Evolutionary conservation across 192 early-diverging fungal species (phyloP), one percentile per base, ranked within the genome.

Genomic region (Thamnidium elegans): DNA sequence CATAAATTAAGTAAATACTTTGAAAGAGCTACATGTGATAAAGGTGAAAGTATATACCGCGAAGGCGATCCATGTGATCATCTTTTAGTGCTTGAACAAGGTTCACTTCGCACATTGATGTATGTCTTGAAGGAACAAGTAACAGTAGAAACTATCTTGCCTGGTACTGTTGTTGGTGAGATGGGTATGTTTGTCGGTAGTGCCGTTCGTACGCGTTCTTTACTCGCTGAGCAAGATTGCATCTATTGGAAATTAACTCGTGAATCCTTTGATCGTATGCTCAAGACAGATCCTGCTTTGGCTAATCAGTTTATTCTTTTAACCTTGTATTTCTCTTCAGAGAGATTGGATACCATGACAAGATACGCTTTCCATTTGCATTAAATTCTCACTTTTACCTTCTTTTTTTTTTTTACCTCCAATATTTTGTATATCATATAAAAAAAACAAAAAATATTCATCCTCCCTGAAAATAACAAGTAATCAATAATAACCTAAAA

Each of bases 91-190:
- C 80, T 95, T 1, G 93, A 95, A 73, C 72, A 80, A 10, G 96
- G 94, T 0, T 74, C 83, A 36, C 72, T 94, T n/a, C 78, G 56
- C 11, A 72, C 69, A 21, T 32, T 64, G 10, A 68, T 76, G 62
- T 4, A 9, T 26, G 20, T 53, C 4, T 0, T 17, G 4, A 42
- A 45, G 9, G 15, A 63, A 19, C 20, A 72, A 31, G 60, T 61
- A 3, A 63, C 62, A 31, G 84, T 90, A 3, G 92, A 96, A 78
- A 93, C 90, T 17, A 88, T 96, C 39, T 73, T 99, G 34, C 91
- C 94, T 0, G 94, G 94, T n/a, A 92, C 92, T 8, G 87, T 94
- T 62, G 86, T 92, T 17, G 96, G 96, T 9, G 94, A 95, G 74
- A 78, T 96, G 31, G 85, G 92, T 17, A 73, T 98, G 50, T 91